These are phyloP conservation scores for Bisporella sp. DNA, from an alignment of 2,329 filamentous ascomycete species.

Conservation along the genomic window DNA sequence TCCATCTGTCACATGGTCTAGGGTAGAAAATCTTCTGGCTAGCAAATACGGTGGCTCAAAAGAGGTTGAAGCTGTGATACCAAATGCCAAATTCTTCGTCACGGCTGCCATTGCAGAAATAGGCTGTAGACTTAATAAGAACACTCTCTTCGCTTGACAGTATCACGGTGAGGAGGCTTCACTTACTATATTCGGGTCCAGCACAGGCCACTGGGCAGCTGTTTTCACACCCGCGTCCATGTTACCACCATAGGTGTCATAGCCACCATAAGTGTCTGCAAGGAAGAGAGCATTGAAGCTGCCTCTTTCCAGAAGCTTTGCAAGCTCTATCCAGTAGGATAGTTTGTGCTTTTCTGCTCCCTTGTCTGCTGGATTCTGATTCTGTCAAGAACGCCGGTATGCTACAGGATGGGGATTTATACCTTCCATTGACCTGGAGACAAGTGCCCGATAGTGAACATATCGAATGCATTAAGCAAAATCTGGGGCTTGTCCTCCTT, in stretches of 20 bases:
- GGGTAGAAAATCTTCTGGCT: slow-evolving; percentile 55
- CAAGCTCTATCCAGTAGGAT: slow-evolving; percentile 57
- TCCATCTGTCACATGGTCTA: slow-evolving; percentile 60
- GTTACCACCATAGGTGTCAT: slow-evolving; percentile 56
- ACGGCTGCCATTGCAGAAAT: slow-evolving; percentile 62
- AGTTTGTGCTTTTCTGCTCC: slow-evolving; percentile 50
- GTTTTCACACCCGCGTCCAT: slow-evolving; percentile 52
- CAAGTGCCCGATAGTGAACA: slow-evolving; percentile 57
- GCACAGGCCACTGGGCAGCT: slow-evolving; percentile 64
- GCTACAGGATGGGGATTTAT: slow-evolving; percentile 4
- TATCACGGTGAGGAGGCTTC: too few species aligned
- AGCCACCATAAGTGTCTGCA: slow-evolving; percentile 51
- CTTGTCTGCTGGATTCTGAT: slow-evolving; percentile 51
- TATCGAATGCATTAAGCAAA: slow-evolving; percentile 58
- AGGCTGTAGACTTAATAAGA: slow-evolving; percentile 32
- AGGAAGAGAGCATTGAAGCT: slow-evolving; percentile 60
- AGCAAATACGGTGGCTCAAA: slow-evolving; percentile 62
- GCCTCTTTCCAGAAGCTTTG: slow-evolving; percentile 53
- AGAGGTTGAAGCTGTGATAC: slow-evolving; percentile 59
- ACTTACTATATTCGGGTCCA: slow-evolving; percentile 56
- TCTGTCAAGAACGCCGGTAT: neutral
- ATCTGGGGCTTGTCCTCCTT: slow-evolving; percentile 41
- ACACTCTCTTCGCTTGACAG: neutral
- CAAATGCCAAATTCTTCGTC: slow-evolving; percentile 58
- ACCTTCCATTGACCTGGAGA: slow-evolving; percentile 63